Evolutionary conservation across 2,329 filamentous ascomycete species (phyloP).

Genomic region (Calonectria fujianensis): DNA sequence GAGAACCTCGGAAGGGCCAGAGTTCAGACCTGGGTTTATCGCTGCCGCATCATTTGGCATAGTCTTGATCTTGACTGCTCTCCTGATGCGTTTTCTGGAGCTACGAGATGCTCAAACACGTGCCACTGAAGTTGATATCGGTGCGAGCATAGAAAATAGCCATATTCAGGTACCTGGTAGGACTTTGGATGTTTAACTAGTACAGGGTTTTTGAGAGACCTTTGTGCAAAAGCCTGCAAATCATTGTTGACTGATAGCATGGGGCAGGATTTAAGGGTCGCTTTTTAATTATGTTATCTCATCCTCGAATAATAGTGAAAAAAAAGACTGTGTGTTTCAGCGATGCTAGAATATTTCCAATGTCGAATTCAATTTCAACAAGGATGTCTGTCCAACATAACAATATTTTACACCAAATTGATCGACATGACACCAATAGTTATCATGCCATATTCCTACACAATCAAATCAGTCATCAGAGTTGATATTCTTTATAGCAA

Average conservation of each 20-base stretch:
- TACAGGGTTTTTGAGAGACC: not conserved
- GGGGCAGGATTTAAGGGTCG: too few species aligned
- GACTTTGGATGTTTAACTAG: not conserved
- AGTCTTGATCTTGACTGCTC: constrained; percentile 4
- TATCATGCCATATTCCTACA: not conserved
- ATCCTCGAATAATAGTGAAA: not conserved
- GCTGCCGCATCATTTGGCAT: constrained; percentile 1
- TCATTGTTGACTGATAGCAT: not conserved
- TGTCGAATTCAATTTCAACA: not conserved
- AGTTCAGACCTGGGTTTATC: not conserved
- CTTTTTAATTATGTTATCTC: not conserved
- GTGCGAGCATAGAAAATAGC: too few species aligned
- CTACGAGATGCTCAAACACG: not conserved
- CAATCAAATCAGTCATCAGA: not conserved
- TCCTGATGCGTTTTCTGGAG: constrained; percentile 6
- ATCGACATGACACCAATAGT: not conserved
- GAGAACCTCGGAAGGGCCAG: constrained; percentile 6
- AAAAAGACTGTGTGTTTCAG: not conserved
- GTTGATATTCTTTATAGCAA: not conserved
- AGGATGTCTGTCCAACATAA: not conserved
- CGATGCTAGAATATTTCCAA: not conserved
- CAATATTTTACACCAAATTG: not conserved
- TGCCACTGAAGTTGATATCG: not conserved
- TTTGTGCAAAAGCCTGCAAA: not conserved
- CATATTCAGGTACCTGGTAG: not conserved